A percentile compares a stretch with the other conserved stretches of the same genome.
Conservation (phyloP, 441 rosid genomes). For the Corymbia calophylla region DNA sequence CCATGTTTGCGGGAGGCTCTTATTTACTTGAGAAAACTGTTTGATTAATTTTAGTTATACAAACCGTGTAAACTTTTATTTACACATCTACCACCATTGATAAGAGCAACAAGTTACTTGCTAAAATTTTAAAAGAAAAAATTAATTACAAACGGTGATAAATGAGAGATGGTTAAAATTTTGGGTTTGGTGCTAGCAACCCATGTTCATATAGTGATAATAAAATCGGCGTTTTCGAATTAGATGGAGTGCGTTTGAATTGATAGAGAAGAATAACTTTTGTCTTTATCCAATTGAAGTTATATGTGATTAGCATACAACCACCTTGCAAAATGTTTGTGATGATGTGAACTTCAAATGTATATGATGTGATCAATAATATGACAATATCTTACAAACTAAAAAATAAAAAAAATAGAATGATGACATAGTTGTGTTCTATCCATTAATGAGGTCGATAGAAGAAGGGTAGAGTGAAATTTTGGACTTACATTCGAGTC, state of each 20-base stretch:
- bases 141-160: neutral
- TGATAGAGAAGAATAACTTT: neutral
- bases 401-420: neutral
- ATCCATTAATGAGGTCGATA: neutral
- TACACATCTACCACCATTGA: neutral
- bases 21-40: neutral
- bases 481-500: neutral
- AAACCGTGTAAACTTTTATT: neutral
- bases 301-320: neutral
- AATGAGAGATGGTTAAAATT: neutral
- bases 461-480: neutral
- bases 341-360: neutral
- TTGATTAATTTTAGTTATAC: neutral
- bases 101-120: neutral
- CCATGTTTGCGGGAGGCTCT: neutral
- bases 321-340: neutral
- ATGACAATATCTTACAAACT: neutral
- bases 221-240: neutral
- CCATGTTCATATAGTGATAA: neutral
- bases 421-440: neutral
- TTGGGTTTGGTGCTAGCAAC: neutral
- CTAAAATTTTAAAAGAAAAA: neutral
- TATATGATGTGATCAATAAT: neutral
- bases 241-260: neutral
- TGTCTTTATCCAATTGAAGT: neutral